phyloP scores from a whole-genome alignment of 768 basidiomycete species.

The Termitomyces sp. region DNA sequence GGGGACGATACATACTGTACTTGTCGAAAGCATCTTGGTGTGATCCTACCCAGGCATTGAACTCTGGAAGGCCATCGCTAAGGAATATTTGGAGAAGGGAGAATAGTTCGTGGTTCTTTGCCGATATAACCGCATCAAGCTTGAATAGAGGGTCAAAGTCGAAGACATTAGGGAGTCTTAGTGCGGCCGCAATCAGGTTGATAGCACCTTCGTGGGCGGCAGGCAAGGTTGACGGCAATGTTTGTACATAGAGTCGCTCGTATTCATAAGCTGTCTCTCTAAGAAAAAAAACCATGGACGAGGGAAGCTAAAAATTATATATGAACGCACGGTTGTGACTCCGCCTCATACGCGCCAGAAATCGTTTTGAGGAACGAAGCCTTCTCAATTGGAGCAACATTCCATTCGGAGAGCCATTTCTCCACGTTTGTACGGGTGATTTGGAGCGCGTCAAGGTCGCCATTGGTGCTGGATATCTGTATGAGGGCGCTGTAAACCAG shows the following conservation, averaged over 20 bases:
- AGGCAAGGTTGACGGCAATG: conserved; percentile 53
- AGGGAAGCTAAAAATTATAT: neutral
- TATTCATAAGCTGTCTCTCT: conserved; percentile 67
- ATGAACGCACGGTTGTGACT: conserved; percentile 54
- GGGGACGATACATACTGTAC: conserved; percentile 46
- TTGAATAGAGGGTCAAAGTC: conserved; percentile 82
- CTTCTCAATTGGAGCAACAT: conserved; percentile 58
- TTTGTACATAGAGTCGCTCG: conserved; percentile 56
- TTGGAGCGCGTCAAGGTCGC: conserved; percentile 60
- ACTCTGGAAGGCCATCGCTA: conserved; percentile 58
- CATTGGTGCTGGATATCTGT: conserved; percentile 52
- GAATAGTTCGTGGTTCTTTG: conserved; percentile 70
- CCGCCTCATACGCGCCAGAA: conserved; percentile 53
- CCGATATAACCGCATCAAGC: conserved; percentile 63
- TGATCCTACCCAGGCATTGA: conserved; percentile 53
- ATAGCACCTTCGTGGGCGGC: conserved; percentile 51
- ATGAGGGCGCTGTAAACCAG: conserved; percentile 63
- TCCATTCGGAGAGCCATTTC: conserved; percentile 78
- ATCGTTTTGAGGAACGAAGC: conserved; percentile 62
- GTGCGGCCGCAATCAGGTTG: conserved; percentile 58
- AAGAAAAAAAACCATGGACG: neutral
- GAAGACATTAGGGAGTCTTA: conserved; percentile 65
- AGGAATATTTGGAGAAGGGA: conserved; percentile 75
- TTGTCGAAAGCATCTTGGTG: conserved; percentile 49
- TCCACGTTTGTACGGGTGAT: conserved; percentile 62